Evolutionary conservation across 129 eudicot genomes (phyloP).

Genomic region (Chrysanthemum lavandulifolium): DNA sequence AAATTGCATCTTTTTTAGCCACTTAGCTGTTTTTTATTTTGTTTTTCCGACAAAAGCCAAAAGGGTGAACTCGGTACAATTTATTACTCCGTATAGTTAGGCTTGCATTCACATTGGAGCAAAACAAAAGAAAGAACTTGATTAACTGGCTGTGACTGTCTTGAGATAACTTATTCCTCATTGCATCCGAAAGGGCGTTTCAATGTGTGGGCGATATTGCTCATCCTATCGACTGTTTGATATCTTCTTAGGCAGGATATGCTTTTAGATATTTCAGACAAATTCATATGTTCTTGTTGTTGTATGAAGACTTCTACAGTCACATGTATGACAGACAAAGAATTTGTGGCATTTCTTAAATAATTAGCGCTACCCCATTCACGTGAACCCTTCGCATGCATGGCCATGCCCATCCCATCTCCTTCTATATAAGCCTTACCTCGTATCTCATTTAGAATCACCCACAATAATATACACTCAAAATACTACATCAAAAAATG

Average conservation of each 20-base stretch:
- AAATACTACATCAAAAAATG: constrained; percentile 21
- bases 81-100: no score
- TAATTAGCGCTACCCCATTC: constrained; percentile 24
- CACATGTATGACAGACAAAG: constrained; percentile 43
- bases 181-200: not conserved
- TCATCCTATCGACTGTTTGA: constrained; percentile 1
- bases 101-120: not conserved
- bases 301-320: constrained; percentile 23
- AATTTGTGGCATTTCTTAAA: constrained; percentile 33
- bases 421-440: constrained; percentile 41
- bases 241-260: constrained; percentile 19
- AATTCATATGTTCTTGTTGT: constrained; percentile 20
- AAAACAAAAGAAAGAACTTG: not conserved
- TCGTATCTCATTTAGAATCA: constrained; percentile 10
- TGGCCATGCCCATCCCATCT: constrained; percentile 36
- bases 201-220: constrained; percentile 15
- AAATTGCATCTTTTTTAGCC: not conserved
- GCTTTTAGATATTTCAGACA: constrained; percentile 19
- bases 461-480: not conserved
- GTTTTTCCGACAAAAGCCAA: no score
- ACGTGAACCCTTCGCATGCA: constrained; percentile 43
- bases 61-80: no score
- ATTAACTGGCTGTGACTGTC: not conserved
- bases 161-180: not conserved
- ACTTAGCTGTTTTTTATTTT: not conserved